A percentile compares a stretch with the other conserved stretches of the same genome.
These are phyloP conservation scores for Phialophora expanda DNA, from an alignment of 2,329 filamentous ascomycete species.

Conservation along the genomic window DNA sequence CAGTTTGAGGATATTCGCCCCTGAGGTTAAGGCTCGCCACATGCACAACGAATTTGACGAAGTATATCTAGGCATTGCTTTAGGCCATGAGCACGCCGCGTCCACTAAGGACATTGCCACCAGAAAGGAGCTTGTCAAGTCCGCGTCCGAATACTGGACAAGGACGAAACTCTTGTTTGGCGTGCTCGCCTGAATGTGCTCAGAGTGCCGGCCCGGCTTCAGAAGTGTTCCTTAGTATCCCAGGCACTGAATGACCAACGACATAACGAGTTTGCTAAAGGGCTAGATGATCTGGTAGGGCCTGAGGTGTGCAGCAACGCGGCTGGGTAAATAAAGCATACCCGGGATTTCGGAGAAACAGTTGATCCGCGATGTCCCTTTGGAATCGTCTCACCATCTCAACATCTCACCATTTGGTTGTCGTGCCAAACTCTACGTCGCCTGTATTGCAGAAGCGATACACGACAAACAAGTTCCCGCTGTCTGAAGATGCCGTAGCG, in stretches of 20 bases:
- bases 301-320: no score
- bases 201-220: not conserved
- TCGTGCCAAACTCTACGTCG: not conserved
- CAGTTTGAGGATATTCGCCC: slow-evolving; percentile 19
- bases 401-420: not conserved
- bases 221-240: not conserved
- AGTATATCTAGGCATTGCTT: slow-evolving; percentile 30
- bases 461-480: no score
- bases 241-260: not conserved
- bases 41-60: slow-evolving; percentile 35
- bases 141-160: slow-evolving; percentile 36
- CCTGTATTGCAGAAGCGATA: no score
- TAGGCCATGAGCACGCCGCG: slow-evolving; percentile 7
- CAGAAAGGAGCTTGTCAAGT: slow-evolving; percentile 4
- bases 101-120: not conserved
- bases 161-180: slow-evolving; percentile 39
- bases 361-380: not conserved
- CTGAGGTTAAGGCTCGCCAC: slow-evolving; percentile 21
- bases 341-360: not conserved
- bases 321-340: not conserved
- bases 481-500: no score
- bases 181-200: slow-evolving; percentile 19
- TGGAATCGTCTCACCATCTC: not conserved
- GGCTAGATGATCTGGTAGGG: not conserved
- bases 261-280: not conserved